Conservation (phyloP, 2,329 filamentous ascomycete genomes). For the Nemania serpens region DNA sequence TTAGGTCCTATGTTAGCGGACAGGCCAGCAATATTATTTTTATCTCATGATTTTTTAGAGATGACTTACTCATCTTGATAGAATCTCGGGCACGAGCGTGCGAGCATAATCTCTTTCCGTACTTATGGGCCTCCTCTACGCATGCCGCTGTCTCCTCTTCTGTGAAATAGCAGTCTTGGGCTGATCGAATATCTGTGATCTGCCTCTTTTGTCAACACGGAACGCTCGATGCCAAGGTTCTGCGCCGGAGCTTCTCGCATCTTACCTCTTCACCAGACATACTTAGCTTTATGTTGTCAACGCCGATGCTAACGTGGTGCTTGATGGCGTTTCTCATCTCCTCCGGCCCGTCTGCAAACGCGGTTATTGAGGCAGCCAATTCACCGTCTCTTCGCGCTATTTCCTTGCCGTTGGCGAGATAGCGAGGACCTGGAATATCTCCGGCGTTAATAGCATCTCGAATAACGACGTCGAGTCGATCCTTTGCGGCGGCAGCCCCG, state of each 20-base stretch:
- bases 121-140: slow-evolving; percentile 51
- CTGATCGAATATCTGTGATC: too few relatives aligned
- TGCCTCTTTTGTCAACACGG: too few relatives aligned
- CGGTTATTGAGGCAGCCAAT: slow-evolving; percentile 45
- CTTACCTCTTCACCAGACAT: slow-evolving; percentile 42
- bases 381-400: slow-evolving; percentile 52
- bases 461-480: slow-evolving; percentile 52
- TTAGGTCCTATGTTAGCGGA: slow-evolving; percentile 37
- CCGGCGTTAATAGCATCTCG: slow-evolving; percentile 55
- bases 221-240: too few relatives aligned
- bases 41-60: too few relatives aligned
- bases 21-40: too few relatives aligned
- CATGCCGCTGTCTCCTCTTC: slow-evolving; percentile 53
- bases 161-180: slow-evolving; percentile 46
- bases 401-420: slow-evolving; percentile 54
- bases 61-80: too few relatives aligned
- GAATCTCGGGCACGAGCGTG: slow-evolving; percentile 46
- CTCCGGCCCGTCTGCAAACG: slow-evolving; percentile 44
- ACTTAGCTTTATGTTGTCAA: slow-evolving; percentile 50
- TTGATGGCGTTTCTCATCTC: slow-evolving; percentile 48
- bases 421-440: slow-evolving; percentile 52
- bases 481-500: slow-evolving; percentile 52
- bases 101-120: slow-evolving; percentile 47
- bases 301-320: slow-evolving; percentile 37
- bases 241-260: too few relatives aligned